These are phyloP conservation scores for Chlorella vulgaris DNA, from an alignment of 139 green algal species.

Conservation along the genomic window DNA sequence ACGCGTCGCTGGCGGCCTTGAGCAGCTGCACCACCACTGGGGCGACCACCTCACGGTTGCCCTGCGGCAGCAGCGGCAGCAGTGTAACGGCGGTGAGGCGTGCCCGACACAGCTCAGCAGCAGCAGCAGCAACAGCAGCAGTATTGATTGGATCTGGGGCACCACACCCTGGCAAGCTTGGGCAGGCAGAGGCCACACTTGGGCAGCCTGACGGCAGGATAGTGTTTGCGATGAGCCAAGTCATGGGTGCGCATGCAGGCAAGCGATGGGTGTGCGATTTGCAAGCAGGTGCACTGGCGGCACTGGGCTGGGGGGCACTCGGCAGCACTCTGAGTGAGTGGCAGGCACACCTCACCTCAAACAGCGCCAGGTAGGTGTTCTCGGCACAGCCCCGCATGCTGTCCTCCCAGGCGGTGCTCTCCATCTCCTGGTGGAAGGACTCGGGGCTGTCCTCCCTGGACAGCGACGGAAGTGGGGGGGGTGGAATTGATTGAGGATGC, in stretches of 20 bases:
- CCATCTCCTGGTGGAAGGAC: constrained; percentile 73
- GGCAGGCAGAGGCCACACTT: no score
- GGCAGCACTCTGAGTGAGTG: no score
- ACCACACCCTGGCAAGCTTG: no score
- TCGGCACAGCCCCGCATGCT: constrained; percentile 72
- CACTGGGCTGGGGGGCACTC: no score
- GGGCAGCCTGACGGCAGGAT: no score
- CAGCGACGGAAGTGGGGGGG: not conserved
- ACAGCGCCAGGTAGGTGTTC: constrained; percentile 62
- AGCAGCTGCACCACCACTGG: constrained; percentile 64
- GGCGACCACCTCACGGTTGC: constrained; percentile 59
- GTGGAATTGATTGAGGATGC: not conserved
- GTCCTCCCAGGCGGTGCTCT: constrained; percentile 65
- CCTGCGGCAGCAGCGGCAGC: constrained; percentile 30
- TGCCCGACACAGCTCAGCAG: not conserved
- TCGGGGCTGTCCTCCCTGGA: constrained; percentile 54
- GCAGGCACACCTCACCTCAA: no score
- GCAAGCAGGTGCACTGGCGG: no score
- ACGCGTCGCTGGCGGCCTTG: constrained; percentile 30
- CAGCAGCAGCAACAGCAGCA: not conserved
- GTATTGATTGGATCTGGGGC: no score
- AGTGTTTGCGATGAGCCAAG: no score
- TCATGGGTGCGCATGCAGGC: no score
- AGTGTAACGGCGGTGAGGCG: no score
- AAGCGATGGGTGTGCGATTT: no score